Evolutionary conservation across 495 filamentous ascomycete species (phyloP).

Genomic region (Tetracladium marchalianum): DNA sequence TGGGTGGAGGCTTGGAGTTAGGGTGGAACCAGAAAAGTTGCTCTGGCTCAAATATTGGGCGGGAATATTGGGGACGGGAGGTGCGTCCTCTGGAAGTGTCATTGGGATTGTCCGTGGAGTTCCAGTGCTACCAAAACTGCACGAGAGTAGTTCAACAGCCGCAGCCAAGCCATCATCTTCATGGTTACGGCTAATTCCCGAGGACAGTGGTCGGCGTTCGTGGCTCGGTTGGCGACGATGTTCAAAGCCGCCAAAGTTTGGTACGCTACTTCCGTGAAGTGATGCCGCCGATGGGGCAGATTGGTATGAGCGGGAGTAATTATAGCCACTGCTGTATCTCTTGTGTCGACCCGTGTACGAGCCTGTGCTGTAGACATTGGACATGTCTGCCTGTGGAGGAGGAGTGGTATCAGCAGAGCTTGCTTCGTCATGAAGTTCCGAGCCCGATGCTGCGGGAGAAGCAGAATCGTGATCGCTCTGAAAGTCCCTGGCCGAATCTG

Average conservation of each 20-base stretch:
- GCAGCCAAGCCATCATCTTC: slow-evolving; percentile 83
- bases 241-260: slow-evolving; percentile 34
- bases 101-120: slow-evolving; percentile 63
- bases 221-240: slow-evolving; percentile 47
- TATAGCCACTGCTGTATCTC: slow-evolving; percentile 55
- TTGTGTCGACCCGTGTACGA: slow-evolving; percentile 44
- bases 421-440: slow-evolving; percentile 56
- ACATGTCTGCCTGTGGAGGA: slow-evolving; percentile 46
- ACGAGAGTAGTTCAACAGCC: slow-evolving; percentile 78
- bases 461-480: slow-evolving; percentile 73
- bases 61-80: slow-evolving; percentile 79
- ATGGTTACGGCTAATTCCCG: slow-evolving; percentile 49
- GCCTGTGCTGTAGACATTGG: slow-evolving; percentile 23
- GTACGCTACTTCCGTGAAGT: slow-evolving; percentile 40
- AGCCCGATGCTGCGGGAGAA: slow-evolving; percentile 68
- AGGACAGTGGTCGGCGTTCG: slow-evolving; percentile 49
- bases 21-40: slow-evolving; percentile 21
- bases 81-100: slow-evolving; percentile 63
- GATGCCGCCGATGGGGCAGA: slow-evolving; percentile 49
- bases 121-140: slow-evolving; percentile 85
- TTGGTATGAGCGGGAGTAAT: slow-evolving; percentile 77
- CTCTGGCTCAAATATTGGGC: slow-evolving; percentile 52
- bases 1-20: slow-evolving; percentile 19
- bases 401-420: slow-evolving; percentile 65
- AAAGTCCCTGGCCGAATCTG: slow-evolving; percentile 51